Evolutionary conservation across 345 rosid genomes (phyloP).

Genomic region (Xanthoceras sorbifolium): DNA sequence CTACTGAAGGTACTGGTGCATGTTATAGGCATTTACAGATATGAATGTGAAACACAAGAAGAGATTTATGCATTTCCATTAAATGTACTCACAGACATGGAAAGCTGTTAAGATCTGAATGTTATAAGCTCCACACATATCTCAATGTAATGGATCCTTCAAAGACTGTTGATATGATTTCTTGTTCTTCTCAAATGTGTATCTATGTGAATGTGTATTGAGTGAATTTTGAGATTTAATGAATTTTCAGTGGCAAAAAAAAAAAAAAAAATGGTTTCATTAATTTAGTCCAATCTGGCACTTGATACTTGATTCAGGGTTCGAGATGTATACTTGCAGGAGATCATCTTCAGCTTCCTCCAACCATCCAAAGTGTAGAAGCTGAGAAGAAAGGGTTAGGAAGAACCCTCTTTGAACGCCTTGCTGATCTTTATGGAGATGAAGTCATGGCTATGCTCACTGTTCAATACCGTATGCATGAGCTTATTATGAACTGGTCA

Average conservation of each 20-base stretch:
- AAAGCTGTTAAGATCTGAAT: neutral
- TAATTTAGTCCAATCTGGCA: neutral
- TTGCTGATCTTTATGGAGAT: constrained; percentile 77
- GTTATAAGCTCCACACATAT: neutral
- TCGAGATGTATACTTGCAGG: constrained; percentile 93
- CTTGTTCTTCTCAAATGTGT: neutral
- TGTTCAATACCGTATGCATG: constrained; percentile 97
- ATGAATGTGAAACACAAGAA: neutral
- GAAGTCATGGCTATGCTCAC: constrained; percentile 86
- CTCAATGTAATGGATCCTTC: neutral
- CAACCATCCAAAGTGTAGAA: constrained; percentile 88
- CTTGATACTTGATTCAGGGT: constrained; percentile 46
- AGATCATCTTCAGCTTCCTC: constrained; percentile 97
- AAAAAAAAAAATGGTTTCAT: no score
- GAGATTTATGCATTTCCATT: neutral
- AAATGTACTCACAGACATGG: neutral
- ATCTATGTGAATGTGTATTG: neutral
- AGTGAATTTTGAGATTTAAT: neutral
- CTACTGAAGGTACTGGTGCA: constrained; percentile 58
- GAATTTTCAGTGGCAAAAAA: neutral
- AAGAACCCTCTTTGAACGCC: constrained; percentile 90
- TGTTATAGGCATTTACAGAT: neutral
- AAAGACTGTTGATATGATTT: neutral
- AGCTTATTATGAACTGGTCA: constrained; percentile 97
- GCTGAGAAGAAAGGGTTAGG: constrained; percentile 96